These are phyloP conservation scores for Scleroderma citrinum DNA, from an alignment of 768 basidiomycete genomes.

Conservation along the genomic window DNA sequence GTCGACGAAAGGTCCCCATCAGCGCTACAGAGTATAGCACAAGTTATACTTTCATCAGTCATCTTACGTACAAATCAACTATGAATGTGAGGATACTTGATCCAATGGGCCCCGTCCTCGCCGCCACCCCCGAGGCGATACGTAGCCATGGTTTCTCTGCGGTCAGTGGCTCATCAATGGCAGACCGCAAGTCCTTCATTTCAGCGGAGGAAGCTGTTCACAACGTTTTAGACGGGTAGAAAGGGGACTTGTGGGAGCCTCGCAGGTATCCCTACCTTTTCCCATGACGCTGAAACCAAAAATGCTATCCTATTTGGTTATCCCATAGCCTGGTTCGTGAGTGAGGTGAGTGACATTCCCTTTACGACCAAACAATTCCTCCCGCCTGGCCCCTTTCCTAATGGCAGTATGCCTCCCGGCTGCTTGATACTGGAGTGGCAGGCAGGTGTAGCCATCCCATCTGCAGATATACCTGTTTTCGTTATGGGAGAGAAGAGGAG, in stretches of 20 bases:
- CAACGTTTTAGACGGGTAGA: conserved; percentile 96
- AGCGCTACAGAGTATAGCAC: conserved; percentile 95
- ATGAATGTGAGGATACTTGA: conserved; percentile 98
- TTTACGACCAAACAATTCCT: too few relatives aligned
- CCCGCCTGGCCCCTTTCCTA: too few relatives aligned
- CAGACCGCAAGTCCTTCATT: conserved; percentile 88
- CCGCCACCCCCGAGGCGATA: conserved; percentile 76
- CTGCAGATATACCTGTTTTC: too few relatives aligned
- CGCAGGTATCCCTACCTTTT: conserved; percentile 96
- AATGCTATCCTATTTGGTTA: conserved; percentile 98
- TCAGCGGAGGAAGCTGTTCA: conserved; percentile 88
- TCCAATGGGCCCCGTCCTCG: conserved; percentile 74
- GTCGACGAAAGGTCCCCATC: conserved; percentile 98
- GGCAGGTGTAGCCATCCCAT: conserved; percentile 93
- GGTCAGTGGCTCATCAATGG: conserved; percentile 99
- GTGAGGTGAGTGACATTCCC: conserved; percentile 54
- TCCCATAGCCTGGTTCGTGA: conserved; percentile 97
- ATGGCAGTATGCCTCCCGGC: conserved; percentile 68
- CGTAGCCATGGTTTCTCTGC: conserved; percentile 84
- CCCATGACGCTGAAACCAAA: conserved; percentile 96
- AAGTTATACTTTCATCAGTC: conserved; percentile 93
- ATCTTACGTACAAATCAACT: conserved; percentile 96
- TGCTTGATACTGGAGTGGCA: conserved; percentile 94
- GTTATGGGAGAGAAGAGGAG: too few relatives aligned
- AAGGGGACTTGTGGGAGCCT: conserved; percentile 97